Conservation (phyloP, 805 yeast species). For the Candida palmyrensis region DNA sequence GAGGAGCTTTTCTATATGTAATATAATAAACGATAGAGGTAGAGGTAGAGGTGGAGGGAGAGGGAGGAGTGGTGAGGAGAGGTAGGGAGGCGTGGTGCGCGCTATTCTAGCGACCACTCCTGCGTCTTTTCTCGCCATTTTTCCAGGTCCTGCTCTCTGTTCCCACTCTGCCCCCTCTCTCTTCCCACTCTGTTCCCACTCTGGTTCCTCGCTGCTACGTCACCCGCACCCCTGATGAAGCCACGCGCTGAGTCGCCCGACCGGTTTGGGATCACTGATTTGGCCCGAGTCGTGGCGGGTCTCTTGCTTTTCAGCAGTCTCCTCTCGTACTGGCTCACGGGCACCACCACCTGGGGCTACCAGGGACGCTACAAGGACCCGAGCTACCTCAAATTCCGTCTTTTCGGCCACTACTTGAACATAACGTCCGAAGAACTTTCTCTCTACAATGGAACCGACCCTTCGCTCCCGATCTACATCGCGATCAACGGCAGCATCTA, state of each 20-base stretch:
- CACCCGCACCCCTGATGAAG: no score
- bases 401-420: slow-evolving; percentile 11
- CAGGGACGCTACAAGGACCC: slow-evolving; percentile 45
- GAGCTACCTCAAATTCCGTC: slow-evolving; percentile 30
- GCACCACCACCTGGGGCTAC: slow-evolving; percentile 57
- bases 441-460: slow-evolving; percentile 46
- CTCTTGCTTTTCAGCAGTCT: slow-evolving; percentile 41
- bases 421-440: slow-evolving; percentile 45
- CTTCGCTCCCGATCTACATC: slow-evolving; percentile 47
- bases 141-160: no score
- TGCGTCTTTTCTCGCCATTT: not conserved
- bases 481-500: slow-evolving; percentile 58
- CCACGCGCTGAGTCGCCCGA: not conserved
- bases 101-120: not conserved
- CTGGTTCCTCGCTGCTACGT: no score
- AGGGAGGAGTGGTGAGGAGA: no score
- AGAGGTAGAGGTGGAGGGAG: no score
- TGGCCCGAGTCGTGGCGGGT: slow-evolving; percentile 42
- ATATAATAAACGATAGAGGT: no score
- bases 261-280: slow-evolving; percentile 31
- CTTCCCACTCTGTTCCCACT: no score
- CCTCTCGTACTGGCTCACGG: slow-evolving; percentile 55
- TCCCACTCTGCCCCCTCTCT: no score
- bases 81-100: no score
- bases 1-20: slow-evolving; percentile 1